These are phyloP conservation scores for Cladorrhinum sp. DNA, from an alignment of 2,329 filamentous ascomycete species.

Conservation along the genomic window DNA sequence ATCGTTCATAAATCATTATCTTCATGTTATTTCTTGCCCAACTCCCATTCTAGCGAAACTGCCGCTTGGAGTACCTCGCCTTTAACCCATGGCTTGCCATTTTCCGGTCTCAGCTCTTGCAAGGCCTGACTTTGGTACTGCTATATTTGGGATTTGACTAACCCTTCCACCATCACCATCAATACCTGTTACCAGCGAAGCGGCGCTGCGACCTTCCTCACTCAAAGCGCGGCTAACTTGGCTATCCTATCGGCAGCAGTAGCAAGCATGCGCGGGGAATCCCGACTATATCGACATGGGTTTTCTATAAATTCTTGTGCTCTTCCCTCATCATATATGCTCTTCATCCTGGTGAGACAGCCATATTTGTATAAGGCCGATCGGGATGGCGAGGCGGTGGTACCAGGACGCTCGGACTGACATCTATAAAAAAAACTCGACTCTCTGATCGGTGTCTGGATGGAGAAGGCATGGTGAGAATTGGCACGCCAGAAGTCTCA, in stretches of 20 bases:
- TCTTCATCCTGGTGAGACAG: neutral
- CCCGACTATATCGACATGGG: neutral
- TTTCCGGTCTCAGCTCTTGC: too few species aligned
- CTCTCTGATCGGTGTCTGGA: conserved; percentile 20
- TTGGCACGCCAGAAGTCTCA: conserved; percentile 10
- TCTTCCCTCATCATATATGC: neutral
- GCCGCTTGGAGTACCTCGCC: too few species aligned
- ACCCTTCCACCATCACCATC: too few species aligned
- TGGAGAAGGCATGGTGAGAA: conserved; percentile 19
- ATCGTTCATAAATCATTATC: too few species aligned
- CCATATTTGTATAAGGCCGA: neutral
- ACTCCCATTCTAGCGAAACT: too few species aligned
- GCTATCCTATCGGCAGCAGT: neutral
- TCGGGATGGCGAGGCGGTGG: conserved; percentile 2
- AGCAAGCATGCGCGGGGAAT: neutral
- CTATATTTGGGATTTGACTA: too few species aligned
- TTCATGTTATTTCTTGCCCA: too few species aligned
- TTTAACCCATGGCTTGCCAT: too few species aligned
- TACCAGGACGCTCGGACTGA: neutral
- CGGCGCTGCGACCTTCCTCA: too few species aligned
- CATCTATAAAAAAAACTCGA: conserved; percentile 4
- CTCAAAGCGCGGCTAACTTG: neutral
- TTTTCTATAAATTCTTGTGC: neutral
- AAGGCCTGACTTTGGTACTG: too few species aligned
- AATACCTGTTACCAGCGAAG: too few species aligned